Evolutionary conservation across 768 basidiomycete species (phyloP), one percentile per base, ranked within the genome.

Genomic region (Dentipellis sp.): DNA sequence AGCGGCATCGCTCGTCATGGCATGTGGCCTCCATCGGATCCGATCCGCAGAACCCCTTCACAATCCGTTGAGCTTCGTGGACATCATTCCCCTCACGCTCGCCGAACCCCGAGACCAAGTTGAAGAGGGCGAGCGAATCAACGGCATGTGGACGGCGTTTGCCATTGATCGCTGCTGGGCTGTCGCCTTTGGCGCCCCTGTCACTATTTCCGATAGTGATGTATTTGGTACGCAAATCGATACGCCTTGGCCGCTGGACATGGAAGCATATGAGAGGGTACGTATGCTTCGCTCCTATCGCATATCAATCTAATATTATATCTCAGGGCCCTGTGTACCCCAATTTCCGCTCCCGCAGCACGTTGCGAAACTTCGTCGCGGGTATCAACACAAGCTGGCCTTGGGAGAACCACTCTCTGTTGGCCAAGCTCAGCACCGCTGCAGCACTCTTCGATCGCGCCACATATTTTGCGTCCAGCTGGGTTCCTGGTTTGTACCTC

Each of bases 51-150:
- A 60, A 19, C 51, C 59, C 21, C 54, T 53, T 29, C 59, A 50
- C 1, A 56, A 50, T 8, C 51, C 54, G 40, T 51, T 56, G 37
- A 55, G 57, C 8, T 61, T 56, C 35, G 53, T 62, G 37, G 61
- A 62, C 54, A 50, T 37, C 11, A 45, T 45, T n/a, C 7, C 42
- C 8, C 53, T 63, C 14, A 48, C 68, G 2, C 66, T 81, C 61
- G 63, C 72, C 16, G 61, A 76, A 63, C 61, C 73, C 48, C 63
- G 52, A 16, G 76, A 79, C 62, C 60, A 67, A 22, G 64, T 80
- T n/a, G 83, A 84, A 57, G 82, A 84, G 63, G 83, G 79, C 17
- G 84, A 86, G 63, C 74, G 82, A 35, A 83, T 86, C 56, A 81
- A 80, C 54, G 80, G 75, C 0, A 85, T 86, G 65, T 86, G 84